These are phyloP conservation scores for Kazachstania sp. DNA, from an alignment of 1,139 yeast species.

Conservation along the genomic window DNA sequence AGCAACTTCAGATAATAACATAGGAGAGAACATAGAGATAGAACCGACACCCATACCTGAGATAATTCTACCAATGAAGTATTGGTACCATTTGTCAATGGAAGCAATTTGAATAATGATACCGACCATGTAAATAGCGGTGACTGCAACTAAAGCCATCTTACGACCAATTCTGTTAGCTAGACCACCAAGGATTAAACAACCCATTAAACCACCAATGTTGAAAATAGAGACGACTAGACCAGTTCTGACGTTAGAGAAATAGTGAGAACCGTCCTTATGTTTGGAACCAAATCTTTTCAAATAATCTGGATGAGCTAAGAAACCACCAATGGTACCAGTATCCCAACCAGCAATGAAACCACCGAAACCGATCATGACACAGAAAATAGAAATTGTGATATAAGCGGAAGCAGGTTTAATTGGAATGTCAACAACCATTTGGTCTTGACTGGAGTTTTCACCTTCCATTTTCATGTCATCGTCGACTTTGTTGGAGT, in stretches of 20 bases:
- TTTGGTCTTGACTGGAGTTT: neutral
- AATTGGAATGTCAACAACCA: neutral
- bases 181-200: slow-evolving; percentile 5
- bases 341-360: slow-evolving; percentile 10
- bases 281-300: slow-evolving; percentile 8
- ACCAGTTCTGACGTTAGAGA: slow-evolving; percentile 10
- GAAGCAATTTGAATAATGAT: slow-evolving; percentile 11
- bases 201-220: slow-evolving; percentile 9
- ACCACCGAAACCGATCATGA: slow-evolving; percentile 4
- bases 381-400: slow-evolving; percentile 1
- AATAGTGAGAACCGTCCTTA: slow-evolving; percentile 8
- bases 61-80: slow-evolving; percentile 4
- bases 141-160: slow-evolving; percentile 7
- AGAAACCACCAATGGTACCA: slow-evolving; percentile 11
- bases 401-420: neutral
- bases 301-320: slow-evolving; percentile 7
- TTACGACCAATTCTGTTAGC: slow-evolving; percentile 8
- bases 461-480: neutral
- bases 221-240: slow-evolving; percentile 9
- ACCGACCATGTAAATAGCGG: slow-evolving; percentile 12
- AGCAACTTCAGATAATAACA: slow-evolving; percentile 55
- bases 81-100: slow-evolving; percentile 9
- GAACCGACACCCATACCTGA: slow-evolving; percentile 46
- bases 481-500: neutral
- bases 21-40: slow-evolving; percentile 51